phyloP scores from a whole-genome alignment of 1,284 basidiomycete genomes.

The Meira miltonrushii region DNA sequence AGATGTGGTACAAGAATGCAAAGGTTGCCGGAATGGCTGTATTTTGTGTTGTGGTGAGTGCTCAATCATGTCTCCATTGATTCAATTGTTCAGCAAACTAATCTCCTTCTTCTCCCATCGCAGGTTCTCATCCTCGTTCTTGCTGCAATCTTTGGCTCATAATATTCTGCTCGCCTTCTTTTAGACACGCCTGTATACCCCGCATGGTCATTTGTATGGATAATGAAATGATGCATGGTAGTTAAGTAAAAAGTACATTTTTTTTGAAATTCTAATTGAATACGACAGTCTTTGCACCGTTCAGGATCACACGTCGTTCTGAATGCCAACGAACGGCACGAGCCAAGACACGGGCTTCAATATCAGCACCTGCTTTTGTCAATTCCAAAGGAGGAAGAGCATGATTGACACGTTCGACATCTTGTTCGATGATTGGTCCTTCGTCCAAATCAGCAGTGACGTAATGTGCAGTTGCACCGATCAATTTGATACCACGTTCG shows the following conservation, averaged over 20 bases:
- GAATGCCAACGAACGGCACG: constrained; percentile 47
- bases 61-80: background rate
- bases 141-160: constrained; percentile 6
- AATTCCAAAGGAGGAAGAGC: constrained; percentile 37
- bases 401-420: constrained; percentile 43
- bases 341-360: constrained; percentile 45
- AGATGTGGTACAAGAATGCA: constrained; percentile 83
- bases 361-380: constrained; percentile 37
- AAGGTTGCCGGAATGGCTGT: constrained; percentile 69
- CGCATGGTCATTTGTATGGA: background rate
- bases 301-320: constrained; percentile 44
- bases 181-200: too few species aligned
- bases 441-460: constrained; percentile 48
- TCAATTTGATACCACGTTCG: constrained; percentile 46
- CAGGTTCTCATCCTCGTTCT: constrained; percentile 13
- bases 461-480: constrained; percentile 50
- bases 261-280: constrained; percentile 25
- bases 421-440: constrained; percentile 51
- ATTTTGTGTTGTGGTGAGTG: constrained; percentile 69
- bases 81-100: background rate
- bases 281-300: constrained; percentile 44
- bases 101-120: background rate
- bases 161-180: too few species aligned
- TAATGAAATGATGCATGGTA: background rate
- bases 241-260: background rate